Base-by-base conservation (phyloP, 805 yeast species). In the Myxozyma kluyveri region DNA sequence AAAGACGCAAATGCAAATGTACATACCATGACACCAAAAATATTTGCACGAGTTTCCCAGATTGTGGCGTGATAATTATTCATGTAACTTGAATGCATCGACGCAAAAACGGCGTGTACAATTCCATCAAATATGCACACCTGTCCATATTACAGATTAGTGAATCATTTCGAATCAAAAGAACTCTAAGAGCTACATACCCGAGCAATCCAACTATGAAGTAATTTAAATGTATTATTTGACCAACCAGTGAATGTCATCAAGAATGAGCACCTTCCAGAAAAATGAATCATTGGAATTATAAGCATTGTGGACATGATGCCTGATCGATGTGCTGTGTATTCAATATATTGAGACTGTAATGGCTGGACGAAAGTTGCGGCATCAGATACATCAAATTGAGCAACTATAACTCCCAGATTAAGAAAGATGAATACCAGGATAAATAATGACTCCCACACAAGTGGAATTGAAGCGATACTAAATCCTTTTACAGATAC, bases 241-340 rank as follows among this genome's bases (percentile, higher is more conserved):
- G 81, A 66, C 72, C 86, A 75, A 1, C 90, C 88, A 1, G 89
- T 77, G 3, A 84, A 48, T 63, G 70, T 70, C 54, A 78, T 75
- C 62, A 86, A 72, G n/a, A 86, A 80, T 61, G 85, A 86, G 65
- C 86, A 86, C 61, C 93, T 72, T 27, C 85, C 84, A 2, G 88
- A 86, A 67, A 86, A 83, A 49, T 84, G 68, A 53, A 80, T 75
- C 21, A 81, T 65, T 3, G 77, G 66, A 0, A 90, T 88, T 53
- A 82, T n/a, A 32, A 53, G 52, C 24, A 47, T 52, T 32, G 61
- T 45, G 1, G 61, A 49, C 29, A 65, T 40, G 23, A 57, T 48
- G 0, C 69, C 73, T 1, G 73, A 27, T 21, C 57, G 23, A n/a
- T 32, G 45, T 7, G 46, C 47, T 1, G 38, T 40, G 24, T 40